A percentile compares a stretch with the other conserved stretches of the same genome.
Conservation (phyloP, 129 eudicot genomes). For the Silybum marianum region DNA sequence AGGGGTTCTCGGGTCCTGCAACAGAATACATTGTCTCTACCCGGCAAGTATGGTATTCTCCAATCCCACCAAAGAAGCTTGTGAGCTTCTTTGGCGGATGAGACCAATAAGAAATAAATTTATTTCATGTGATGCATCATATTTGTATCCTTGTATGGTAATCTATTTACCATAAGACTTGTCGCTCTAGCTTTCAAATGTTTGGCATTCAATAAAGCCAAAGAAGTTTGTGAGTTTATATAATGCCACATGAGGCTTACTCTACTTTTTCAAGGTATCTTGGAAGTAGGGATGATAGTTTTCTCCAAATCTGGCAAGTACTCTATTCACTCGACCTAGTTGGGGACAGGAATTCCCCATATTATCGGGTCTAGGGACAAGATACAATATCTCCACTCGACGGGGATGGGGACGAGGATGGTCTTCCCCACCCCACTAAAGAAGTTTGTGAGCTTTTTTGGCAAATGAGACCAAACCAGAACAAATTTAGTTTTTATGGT, state of each 20-base stretch:
- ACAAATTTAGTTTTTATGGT: too few species aligned
- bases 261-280: neutral
- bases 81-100: neutral
- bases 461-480: too few species aligned
- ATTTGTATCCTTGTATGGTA: neutral
- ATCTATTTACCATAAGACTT: neutral
- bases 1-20: neutral
- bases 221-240: neutral
- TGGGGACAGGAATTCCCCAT: too few species aligned
- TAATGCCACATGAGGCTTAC: neutral
- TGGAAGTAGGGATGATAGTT: neutral
- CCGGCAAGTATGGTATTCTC: neutral
- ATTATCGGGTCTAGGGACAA: too few species aligned
- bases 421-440: too few species aligned
- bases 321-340: too few species aligned
- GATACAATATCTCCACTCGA: too few species aligned
- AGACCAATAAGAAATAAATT: neutral
- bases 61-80: too few species aligned
- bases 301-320: too few species aligned
- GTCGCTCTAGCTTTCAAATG: neutral
- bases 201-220: neutral
- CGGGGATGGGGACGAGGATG: too few species aligned
- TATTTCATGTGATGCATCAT: neutral
- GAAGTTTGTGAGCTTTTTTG: too few species aligned
- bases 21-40: neutral